phyloP scores from a whole-genome alignment of 2,329 filamentous ascomycete species.

The Elsinoe arachidis region DNA sequence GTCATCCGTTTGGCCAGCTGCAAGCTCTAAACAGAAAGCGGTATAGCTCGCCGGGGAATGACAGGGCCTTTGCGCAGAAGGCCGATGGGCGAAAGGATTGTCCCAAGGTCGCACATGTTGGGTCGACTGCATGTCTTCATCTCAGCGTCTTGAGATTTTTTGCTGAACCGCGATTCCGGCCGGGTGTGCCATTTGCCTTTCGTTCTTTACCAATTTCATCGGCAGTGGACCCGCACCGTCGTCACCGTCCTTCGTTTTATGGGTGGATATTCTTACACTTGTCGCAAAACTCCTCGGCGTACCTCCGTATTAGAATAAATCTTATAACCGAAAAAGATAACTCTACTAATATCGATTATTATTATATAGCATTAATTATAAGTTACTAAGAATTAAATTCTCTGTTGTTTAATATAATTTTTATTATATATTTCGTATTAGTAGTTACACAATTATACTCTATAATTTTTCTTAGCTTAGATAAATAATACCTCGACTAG shows the following conservation, averaged over 20 bases:
- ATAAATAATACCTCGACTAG: too few relatives aligned
- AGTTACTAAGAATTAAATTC: too few relatives aligned
- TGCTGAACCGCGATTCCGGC: background rate
- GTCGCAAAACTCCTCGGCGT: too few relatives aligned
- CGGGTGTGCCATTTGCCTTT: conserved; percentile 6
- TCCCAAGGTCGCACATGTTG: background rate
- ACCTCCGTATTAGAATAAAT: too few relatives aligned
- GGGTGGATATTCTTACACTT: too few relatives aligned
- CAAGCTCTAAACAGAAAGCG: conserved; percentile 1
- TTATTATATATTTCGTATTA: too few relatives aligned
- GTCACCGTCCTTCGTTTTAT: conserved; percentile 1
- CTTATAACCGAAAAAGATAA: too few relatives aligned
- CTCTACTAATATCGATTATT: too few relatives aligned
- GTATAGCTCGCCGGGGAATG: background rate
- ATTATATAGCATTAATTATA: too few relatives aligned
- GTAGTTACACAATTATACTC: too few relatives aligned
- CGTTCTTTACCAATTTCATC: conserved; percentile 8
- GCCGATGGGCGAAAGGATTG: background rate
- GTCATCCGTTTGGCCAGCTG: background rate
- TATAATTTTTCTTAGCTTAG: too few relatives aligned
- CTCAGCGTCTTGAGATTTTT: background rate
- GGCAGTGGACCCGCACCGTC: background rate
- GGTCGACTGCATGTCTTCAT: conserved; percentile 2
- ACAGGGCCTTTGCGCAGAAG: conserved; percentile 10
- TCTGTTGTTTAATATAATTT: too few relatives aligned